Conservation (phyloP, 805 yeast genomes). For the Candida qinlingensis region DNA sequence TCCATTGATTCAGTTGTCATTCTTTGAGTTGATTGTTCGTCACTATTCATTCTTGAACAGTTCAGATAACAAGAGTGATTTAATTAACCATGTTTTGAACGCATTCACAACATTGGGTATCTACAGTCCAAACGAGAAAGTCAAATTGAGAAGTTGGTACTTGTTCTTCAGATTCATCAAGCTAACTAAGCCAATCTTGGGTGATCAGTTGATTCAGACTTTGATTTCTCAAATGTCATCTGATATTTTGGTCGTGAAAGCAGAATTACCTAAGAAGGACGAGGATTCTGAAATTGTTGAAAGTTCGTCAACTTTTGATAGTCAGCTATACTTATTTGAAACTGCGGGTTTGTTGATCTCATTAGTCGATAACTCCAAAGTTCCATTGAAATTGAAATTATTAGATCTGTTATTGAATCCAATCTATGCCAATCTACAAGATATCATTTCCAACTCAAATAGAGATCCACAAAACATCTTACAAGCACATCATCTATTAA, state of each 20-base stretch:
- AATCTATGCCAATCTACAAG: slow-evolving; percentile 64
- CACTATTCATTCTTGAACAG: slow-evolving; percentile 61
- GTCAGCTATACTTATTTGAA: slow-evolving; percentile 81
- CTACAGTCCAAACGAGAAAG: slow-evolving; percentile 67
- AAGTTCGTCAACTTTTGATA: slow-evolving; percentile 56
- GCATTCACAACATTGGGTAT: slow-evolving; percentile 81
- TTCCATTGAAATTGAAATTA: slow-evolving; percentile 35
- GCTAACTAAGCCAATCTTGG: slow-evolving; percentile 61
- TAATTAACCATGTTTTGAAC: slow-evolving; percentile 61
- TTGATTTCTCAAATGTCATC: slow-evolving; percentile 58
- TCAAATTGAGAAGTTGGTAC: slow-evolving; percentile 86
- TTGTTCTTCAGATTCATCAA: slow-evolving; percentile 78
- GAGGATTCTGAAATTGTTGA: slow-evolving; percentile 53
- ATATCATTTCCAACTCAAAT: slow-evolving; percentile 44
- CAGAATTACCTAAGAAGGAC: slow-evolving; percentile 38
- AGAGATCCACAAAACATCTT: slow-evolving; percentile 43
- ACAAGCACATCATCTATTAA: slow-evolving; percentile 79
- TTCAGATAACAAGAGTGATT: slow-evolving; percentile 39
- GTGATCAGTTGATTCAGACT: slow-evolving; percentile 45
- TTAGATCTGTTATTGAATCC: slow-evolving; percentile 71
- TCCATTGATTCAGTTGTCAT: slow-evolving; percentile 74
- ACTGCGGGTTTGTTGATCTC: slow-evolving; percentile 74
- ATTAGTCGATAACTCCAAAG: slow-evolving; percentile 40
- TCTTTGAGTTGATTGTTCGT: slow-evolving; percentile 81
- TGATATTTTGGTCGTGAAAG: slow-evolving; percentile 55